Evolutionary conservation across 805 yeast species (phyloP), one percentile per base, ranked within the genome.

Genomic region (Clavispora vitiphila): DNA sequence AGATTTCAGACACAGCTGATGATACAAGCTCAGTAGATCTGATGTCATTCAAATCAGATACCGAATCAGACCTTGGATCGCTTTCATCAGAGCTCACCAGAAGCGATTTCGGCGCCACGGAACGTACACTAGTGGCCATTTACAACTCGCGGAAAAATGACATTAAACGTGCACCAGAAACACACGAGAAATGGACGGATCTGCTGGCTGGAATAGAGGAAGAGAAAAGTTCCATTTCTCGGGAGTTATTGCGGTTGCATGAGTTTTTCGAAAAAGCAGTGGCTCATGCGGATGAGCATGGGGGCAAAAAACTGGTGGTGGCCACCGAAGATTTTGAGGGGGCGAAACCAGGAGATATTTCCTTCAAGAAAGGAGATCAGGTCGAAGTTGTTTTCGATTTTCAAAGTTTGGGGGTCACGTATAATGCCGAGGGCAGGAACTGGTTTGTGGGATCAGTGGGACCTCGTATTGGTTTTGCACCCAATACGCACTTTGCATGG

Each of bases 391-490:
- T 67, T 9, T 57, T 60, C 36, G 64, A 64, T 34, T 59, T 67
- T 38, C 64, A 65, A 41, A 35, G 41, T 26, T 49, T 51, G 14
- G 47, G 50, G 39, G 47, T 58, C 8, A 48, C 56, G 12, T 56
- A 54, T 38, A 50, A 39, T 35, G 37, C 31, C 5, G 51, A 50
- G 9, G 51, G 57, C 5, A 44, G 40, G 9, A 58, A 59, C 38
- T 69, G 74, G 74, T 43, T 61, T 41, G 51, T 69, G 19, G 72
- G 71, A 2, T 46, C 55, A 10, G 44, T 53, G 10, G 42, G 38
- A 25, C 38, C 37, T 11, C 55, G 72, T 43, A 46, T 60, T 7
- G 74, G 74, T 7, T 64, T 68, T 46, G 67, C 63, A 8, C 73
- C 74, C 3, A 60, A 54, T 35, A 63, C 48, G 4, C 36, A 37